Conservation (phyloP, 1,284 basidiomycete species). For the Anthracocystis panici-leucophaei region DNA sequence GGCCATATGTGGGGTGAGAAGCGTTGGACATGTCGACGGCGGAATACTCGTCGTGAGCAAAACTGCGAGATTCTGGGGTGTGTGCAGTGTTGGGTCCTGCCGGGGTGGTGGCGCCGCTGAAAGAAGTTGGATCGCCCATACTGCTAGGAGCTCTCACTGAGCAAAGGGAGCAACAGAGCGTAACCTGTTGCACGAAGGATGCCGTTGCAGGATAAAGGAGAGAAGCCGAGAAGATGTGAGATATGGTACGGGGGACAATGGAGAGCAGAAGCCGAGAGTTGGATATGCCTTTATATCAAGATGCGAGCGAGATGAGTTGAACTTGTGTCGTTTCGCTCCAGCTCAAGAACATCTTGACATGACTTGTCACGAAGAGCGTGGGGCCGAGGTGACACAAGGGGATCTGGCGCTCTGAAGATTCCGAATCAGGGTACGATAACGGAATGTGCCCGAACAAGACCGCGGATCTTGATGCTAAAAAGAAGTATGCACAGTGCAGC, state of each 20-base stretch:
- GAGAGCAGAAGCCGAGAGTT: background rate
- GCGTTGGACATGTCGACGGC: conserved; percentile 22
- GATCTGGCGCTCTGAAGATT: background rate
- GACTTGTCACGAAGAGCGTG: too few species aligned
- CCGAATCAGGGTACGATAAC: background rate
- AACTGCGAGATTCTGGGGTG: conserved; percentile 4
- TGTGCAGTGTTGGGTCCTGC: conserved; percentile 2
- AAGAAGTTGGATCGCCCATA: conserved; percentile 22
- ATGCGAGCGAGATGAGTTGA: too few species aligned
- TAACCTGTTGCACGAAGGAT: background rate
- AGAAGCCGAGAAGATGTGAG: background rate
- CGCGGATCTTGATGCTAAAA: too few species aligned
- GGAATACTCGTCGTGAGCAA: conserved; percentile 8
- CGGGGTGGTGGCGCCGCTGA: conserved; percentile 24
- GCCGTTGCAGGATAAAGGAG: background rate
- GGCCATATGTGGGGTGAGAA: background rate
- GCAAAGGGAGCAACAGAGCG: background rate
- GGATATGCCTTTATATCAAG: background rate
- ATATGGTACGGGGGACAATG: background rate
- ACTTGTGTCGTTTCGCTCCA: too few species aligned
- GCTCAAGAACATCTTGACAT: too few species aligned
- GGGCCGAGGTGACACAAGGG: too few species aligned
- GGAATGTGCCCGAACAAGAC: conserved; percentile 1
- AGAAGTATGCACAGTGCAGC: too few species aligned
- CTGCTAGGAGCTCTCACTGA: background rate